Evolutionary conservation across 2,329 filamentous ascomycete species (phyloP).

Genomic region (Stagonosporopsis rhizophila): DNA sequence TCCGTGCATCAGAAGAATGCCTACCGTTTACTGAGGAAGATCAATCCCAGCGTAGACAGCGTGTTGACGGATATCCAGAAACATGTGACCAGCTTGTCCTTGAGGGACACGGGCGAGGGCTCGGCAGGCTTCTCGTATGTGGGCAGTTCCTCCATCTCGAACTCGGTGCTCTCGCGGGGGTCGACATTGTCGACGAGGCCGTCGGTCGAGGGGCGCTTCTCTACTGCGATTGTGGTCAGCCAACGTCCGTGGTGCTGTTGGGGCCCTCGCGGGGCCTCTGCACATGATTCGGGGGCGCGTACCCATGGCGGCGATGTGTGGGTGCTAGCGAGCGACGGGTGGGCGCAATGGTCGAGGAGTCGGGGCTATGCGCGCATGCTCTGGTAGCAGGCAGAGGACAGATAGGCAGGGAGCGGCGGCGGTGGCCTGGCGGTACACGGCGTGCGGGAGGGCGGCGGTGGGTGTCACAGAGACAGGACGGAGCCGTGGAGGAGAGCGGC

Average conservation of each 20-base stretch:
- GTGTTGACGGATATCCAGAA: constrained; percentile 55
- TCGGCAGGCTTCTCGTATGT: constrained; percentile 42
- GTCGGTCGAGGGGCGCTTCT: constrained; percentile 49
- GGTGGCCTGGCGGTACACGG: constrained; percentile 23
- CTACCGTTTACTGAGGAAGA: constrained; percentile 57
- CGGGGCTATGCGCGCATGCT: constrained; percentile 39
- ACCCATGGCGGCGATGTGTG: constrained; percentile 37
- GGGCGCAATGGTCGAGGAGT: constrained; percentile 1
- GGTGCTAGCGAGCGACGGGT: constrained; percentile 26
- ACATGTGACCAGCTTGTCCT: constrained; percentile 48
- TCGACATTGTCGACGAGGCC: constrained; percentile 49
- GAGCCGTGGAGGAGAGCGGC: not conserved
- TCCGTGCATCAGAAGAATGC: not conserved
- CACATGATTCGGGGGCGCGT: constrained; percentile 18
- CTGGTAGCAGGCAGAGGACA: constrained; percentile 22
- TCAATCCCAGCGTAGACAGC: constrained; percentile 52
- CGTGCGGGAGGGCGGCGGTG: constrained; percentile 11
- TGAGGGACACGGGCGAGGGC: constrained; percentile 38
- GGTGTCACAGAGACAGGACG: constrained; percentile 13
- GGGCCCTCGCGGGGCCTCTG: not conserved
- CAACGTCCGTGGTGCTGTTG: constrained; percentile 1
- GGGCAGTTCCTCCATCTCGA: constrained; percentile 45
- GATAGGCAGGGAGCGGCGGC: constrained; percentile 24
- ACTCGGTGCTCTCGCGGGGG: constrained; percentile 38
- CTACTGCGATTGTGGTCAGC: constrained; percentile 36